Evolutionary conservation across 2,329 filamentous ascomycete genomes (phyloP).

Genomic region (Alternaria sp.): DNA sequence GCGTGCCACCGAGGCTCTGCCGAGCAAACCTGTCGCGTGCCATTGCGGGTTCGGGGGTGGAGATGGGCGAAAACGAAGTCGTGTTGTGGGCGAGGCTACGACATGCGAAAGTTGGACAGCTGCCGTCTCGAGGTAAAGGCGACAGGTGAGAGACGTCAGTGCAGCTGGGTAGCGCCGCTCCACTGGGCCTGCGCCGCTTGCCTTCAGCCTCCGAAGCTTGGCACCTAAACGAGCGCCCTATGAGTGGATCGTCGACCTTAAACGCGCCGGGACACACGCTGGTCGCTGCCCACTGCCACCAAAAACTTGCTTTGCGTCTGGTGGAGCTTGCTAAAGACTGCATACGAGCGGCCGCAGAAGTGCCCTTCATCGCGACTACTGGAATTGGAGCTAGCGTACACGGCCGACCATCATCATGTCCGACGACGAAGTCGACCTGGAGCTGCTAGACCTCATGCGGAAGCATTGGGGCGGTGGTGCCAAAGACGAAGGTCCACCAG

Average conservation of each 20-base stretch:
- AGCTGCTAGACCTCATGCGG: constrained; percentile 85
- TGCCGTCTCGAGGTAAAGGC: constrained; percentile 22
- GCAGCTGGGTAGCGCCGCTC: constrained; percentile 26
- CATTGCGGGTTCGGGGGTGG: constrained; percentile 46
- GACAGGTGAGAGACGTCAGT: constrained; percentile 38
- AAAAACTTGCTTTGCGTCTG: background rate
- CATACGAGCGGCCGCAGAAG: background rate
- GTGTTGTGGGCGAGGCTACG: constrained; percentile 22
- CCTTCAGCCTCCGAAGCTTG: constrained; percentile 39
- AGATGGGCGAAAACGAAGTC: constrained; percentile 12
- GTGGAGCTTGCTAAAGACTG: background rate
- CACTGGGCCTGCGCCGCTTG: constrained; percentile 17
- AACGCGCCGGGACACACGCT: constrained; percentile 10
- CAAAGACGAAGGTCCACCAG: constrained; percentile 65
- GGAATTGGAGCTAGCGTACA: background rate
- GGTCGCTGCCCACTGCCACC: background rate
- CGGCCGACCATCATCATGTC: constrained; percentile 67
- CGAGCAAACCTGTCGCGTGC: constrained; percentile 60
- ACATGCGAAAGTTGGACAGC: constrained; percentile 27
- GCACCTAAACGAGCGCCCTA: constrained; percentile 30
- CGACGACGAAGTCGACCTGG: constrained; percentile 89
- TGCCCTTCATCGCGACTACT: constrained; percentile 9
- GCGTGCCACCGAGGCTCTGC: constrained; percentile 68
- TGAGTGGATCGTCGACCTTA: constrained; percentile 21
- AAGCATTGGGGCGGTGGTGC: constrained; percentile 75